Evolutionary conservation across 257 asterid species (phyloP).

Genomic region (Nicotiana knightiana): DNA sequence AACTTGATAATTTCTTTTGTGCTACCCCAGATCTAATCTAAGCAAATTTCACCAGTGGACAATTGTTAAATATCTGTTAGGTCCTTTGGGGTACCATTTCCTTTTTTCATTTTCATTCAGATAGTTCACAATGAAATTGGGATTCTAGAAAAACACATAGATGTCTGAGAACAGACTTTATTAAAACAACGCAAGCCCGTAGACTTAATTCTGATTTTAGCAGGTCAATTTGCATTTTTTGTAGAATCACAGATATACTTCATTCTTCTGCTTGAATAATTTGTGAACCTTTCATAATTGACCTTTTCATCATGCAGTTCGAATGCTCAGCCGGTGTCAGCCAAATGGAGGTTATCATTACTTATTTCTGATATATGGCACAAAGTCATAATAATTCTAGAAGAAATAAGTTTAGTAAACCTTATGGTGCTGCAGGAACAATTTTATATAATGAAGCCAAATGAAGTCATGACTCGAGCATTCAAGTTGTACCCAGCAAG

Average conservation of each 20-base stretch:
- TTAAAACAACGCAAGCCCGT: neutral
- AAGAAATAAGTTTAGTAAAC: neutral
- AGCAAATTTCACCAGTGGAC: neutral
- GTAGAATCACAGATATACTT: neutral
- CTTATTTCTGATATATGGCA: neutral
- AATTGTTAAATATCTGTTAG: neutral
- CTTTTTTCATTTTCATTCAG: neutral
- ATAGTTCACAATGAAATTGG: neutral
- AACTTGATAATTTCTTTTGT: neutral
- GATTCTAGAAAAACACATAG: neutral
- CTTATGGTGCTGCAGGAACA: constrained; percentile 56
- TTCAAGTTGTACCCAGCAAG: constrained; percentile 87
- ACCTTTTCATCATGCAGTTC: constrained; percentile 50
- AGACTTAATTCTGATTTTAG: neutral
- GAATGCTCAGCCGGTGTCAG: constrained; percentile 88
- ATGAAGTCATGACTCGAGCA: constrained; percentile 61
- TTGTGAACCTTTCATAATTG: neutral
- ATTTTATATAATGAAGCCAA: constrained; percentile 87
- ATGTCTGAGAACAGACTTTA: neutral
- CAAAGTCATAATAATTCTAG: neutral
- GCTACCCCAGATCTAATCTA: neutral
- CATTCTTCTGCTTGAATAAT: neutral
- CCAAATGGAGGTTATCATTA: constrained; percentile 77
- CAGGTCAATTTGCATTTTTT: neutral
- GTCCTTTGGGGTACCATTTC: neutral